Percentiles rank a stretch among this genome's conserved stretches.
Evolutionary conservation across 495 filamentous ascomycete genomes (phyloP).

Genomic region (Penicillium maclennaniae): DNA sequence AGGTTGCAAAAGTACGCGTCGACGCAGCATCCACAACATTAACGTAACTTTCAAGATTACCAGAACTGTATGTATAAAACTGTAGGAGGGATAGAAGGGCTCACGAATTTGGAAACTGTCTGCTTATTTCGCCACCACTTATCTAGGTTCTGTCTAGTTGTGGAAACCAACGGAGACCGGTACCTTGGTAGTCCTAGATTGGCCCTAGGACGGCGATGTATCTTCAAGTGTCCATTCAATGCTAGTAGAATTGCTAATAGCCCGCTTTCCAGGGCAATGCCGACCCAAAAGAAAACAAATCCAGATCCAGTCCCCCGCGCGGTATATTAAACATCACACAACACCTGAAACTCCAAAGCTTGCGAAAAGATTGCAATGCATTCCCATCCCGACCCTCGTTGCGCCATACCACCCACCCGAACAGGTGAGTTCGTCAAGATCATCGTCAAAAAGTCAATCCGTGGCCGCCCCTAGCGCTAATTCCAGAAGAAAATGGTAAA

Average conservation of each 20-base stretch:
- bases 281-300: neutral
- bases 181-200: too few species aligned
- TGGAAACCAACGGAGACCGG: too few species aligned
- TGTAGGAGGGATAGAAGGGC: too few species aligned
- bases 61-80: too few species aligned
- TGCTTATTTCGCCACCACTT: too few species aligned
- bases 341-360: slow-evolving; percentile 19
- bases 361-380: slow-evolving; percentile 19
- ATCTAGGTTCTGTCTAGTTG: too few species aligned
- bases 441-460: slow-evolving; percentile 7
- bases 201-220: neutral
- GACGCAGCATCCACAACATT: too few species aligned
- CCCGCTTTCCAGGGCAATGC: neutral
- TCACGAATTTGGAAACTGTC: too few species aligned
- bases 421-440: slow-evolving; percentile 9
- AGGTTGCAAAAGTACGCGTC: too few species aligned
- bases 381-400: slow-evolving; percentile 4
- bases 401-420: slow-evolving; percentile 4
- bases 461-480: neutral
- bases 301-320: slow-evolving; percentile 6
- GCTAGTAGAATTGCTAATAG: neutral
- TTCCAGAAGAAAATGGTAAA: neutral
- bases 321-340: slow-evolving; percentile 17
- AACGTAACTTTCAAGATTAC: too few species aligned
- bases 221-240: neutral